Base-by-base conservation (phyloP, 192 early-diverging fungal species). In the Backusella tarrabulga region DNA sequence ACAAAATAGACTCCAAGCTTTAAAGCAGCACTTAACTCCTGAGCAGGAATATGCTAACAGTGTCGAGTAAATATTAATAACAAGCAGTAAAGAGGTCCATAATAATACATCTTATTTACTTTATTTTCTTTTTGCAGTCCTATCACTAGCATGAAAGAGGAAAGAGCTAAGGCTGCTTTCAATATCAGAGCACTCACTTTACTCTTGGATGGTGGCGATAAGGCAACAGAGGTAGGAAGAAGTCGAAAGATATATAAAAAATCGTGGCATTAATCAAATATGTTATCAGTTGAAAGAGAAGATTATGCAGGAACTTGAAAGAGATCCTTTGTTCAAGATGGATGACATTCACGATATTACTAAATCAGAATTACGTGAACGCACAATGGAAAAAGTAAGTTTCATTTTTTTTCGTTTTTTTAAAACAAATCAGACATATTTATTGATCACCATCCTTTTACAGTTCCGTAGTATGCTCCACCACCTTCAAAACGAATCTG, bases 291-390 rank as follows among this genome's bases (percentile, higher is more conserved):
- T 89, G 54, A 92, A 91, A 86, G 93, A 96, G 83, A 88, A 85
- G 77, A 89, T 96, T 76, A 95, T 95, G 93, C 84, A 94, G 32
- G 89, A 93, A 81, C 87, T 97, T 26, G 94, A 96, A 88, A 90
- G 95, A 71, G 93, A 95, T 82, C 94, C 92, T 67, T 83, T 91
- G 29, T 93, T 94, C 89, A 87, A 90, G 38, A 90, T 93, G 90
- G 86, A 85, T 81, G 92, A 97, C 78, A 87, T 91, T 67, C 92
- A 93, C 60, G 94, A 95, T 84, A 86, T 94, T 67, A 83, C 90
- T 26, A 89, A 96, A 81, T 83, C 87, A 17, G 83, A 94, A 84
- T 90, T 94, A 23, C 91, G 94, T 79, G 92, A 92, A 82, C 90
- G 93, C 34, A 93, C 95, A 50, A 95, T 97, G 94, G 89, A 87